Percentiles rank a stretch among this genome's conserved stretches.
These are phyloP conservation scores for Jimgerdemannia flammicorona DNA, from an alignment of 192 early-diverging fungal species.

Conservation along the genomic window DNA sequence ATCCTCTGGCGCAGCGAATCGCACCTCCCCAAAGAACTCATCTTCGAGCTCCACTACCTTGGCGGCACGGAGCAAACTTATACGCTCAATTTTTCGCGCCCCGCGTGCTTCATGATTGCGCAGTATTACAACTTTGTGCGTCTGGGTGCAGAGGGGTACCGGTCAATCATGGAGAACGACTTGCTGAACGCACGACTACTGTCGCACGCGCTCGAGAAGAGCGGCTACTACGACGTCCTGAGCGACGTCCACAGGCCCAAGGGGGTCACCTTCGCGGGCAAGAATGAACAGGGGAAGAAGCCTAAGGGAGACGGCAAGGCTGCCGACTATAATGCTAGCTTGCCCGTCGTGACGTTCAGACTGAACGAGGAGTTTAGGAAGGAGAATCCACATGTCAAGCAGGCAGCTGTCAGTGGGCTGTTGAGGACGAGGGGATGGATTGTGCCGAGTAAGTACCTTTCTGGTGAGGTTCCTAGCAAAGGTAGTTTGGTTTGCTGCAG, in stretches of 20 bases:
- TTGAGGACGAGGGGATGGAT: conserved; percentile 57
- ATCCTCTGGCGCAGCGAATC: conserved; percentile 54
- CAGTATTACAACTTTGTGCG: conserved; percentile 82
- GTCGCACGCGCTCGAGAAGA: conserved; percentile 47
- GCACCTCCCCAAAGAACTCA: conserved; percentile 57
- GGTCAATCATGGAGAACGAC: conserved; percentile 52
- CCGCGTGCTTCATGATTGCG: conserved; percentile 65
- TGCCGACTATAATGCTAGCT: conserved; percentile 42
- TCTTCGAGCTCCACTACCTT: conserved; percentile 65
- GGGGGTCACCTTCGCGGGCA: conserved; percentile 15
- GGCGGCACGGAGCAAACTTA: conserved; percentile 61
- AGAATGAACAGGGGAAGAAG: neutral
- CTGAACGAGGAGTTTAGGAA: conserved; percentile 51
- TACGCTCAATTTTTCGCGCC: conserved; percentile 76
- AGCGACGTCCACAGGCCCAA: conserved; percentile 59
- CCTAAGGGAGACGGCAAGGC: conserved; percentile 5
- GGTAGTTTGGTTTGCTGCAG: too few relatives aligned
- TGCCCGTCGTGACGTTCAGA: conserved; percentile 65
- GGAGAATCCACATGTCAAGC: conserved; percentile 46
- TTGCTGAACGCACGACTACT: conserved; percentile 54
- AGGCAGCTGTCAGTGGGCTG: conserved; percentile 47
- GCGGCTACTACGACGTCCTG: conserved; percentile 56
- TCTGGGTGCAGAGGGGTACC: conserved; percentile 60
- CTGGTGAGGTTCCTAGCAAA: too few relatives aligned
- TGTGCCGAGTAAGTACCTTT: conserved; percentile 30